Conservation (phyloP, 768 basidiomycete species). For the Trametes coccinea region DNA sequence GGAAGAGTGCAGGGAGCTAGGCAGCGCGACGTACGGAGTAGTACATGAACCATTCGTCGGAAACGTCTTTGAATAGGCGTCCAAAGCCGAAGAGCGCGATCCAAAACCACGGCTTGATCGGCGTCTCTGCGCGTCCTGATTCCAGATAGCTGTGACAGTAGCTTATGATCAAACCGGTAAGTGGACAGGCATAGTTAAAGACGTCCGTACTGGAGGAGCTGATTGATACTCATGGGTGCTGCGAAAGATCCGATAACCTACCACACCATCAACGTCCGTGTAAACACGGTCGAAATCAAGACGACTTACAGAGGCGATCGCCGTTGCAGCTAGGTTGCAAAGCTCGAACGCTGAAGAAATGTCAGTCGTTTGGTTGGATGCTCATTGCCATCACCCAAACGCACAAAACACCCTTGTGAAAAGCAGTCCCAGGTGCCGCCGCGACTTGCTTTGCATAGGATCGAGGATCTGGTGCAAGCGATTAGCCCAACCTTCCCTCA, state of each 20-base stretch:
- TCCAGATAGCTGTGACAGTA: slow-evolving; percentile 36
- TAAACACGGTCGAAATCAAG: not conserved
- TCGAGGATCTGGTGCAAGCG: slow-evolving; percentile 29
- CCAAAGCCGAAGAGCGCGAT: slow-evolving; percentile 38
- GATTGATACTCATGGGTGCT: slow-evolving; percentile 37
- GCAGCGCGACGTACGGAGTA: slow-evolving; percentile 28
- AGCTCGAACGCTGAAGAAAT: slow-evolving; percentile 1
- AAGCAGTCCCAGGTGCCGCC: slow-evolving; percentile 37
- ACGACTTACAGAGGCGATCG: slow-evolving; percentile 22
- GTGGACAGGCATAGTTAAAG: not conserved
- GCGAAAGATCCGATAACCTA: slow-evolving; percentile 27
- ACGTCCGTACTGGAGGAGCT: slow-evolving; percentile 37
- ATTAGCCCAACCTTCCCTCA: too few relatives aligned
- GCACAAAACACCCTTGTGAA: slow-evolving; percentile 33
- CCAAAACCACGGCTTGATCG: slow-evolving; percentile 52
- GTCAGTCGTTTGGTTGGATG: slow-evolving; percentile 11
- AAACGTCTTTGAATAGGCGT: slow-evolving; percentile 36
- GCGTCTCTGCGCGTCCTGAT: slow-evolving; percentile 35
- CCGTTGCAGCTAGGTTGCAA: too few relatives aligned
- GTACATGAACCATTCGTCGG: slow-evolving; percentile 44
- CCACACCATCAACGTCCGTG: not conserved
- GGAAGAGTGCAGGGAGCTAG: not conserved
- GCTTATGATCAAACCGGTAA: not conserved
- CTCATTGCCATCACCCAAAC: slow-evolving; percentile 16
- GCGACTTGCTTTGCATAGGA: slow-evolving; percentile 35